A percentile compares a stretch with the other conserved stretches of the same genome.
phyloP scores from a whole-genome alignment of 1,139 yeast species.

The Taiozyma onychis region DNA sequence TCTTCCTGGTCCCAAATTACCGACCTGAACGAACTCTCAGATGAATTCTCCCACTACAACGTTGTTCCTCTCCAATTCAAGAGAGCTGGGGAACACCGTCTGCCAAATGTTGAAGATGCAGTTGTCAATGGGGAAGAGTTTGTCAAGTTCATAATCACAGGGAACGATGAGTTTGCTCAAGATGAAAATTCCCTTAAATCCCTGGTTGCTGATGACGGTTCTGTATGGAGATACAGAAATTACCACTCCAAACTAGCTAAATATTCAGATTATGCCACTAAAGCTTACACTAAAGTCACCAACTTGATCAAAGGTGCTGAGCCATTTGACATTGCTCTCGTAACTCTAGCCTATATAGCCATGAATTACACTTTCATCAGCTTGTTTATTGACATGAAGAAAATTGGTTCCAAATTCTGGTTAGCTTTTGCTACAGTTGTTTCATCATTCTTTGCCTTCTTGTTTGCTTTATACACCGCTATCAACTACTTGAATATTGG shows the following conservation, averaged over 20 bases:
- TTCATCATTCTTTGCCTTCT: conserved; percentile 80
- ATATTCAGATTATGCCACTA: conserved; percentile 54
- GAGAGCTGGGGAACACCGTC: conserved; percentile 30
- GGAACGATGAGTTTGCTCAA: conserved; percentile 9
- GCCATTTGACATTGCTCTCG: conserved; percentile 75
- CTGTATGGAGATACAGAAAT: conserved; percentile 58
- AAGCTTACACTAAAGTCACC: conserved; percentile 40
- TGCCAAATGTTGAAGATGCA: conserved; percentile 25
- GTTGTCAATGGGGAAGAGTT: conserved; percentile 20
- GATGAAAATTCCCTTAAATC: conserved; percentile 8
- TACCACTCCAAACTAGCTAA: conserved; percentile 58
- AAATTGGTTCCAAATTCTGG: conserved; percentile 84
- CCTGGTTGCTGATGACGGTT: conserved; percentile 36
- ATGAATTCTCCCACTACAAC: conserved; percentile 39
- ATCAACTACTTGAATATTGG: conserved; percentile 39
- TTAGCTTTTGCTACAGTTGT: conserved; percentile 76
- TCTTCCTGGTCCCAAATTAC: conserved; percentile 41
- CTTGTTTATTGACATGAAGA: conserved; percentile 75
- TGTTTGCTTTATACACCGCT: conserved; percentile 74
- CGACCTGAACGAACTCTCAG: conserved; percentile 26
- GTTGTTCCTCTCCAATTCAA: conserved; percentile 54
- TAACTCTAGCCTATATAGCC: conserved; percentile 78
- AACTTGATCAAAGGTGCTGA: conserved; percentile 72
- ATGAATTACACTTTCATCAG: conserved; percentile 84
- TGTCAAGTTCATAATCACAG: conserved; percentile 25